Conservation (phyloP, 768 basidiomycete genomes). For the Amanita jacksonii region DNA sequence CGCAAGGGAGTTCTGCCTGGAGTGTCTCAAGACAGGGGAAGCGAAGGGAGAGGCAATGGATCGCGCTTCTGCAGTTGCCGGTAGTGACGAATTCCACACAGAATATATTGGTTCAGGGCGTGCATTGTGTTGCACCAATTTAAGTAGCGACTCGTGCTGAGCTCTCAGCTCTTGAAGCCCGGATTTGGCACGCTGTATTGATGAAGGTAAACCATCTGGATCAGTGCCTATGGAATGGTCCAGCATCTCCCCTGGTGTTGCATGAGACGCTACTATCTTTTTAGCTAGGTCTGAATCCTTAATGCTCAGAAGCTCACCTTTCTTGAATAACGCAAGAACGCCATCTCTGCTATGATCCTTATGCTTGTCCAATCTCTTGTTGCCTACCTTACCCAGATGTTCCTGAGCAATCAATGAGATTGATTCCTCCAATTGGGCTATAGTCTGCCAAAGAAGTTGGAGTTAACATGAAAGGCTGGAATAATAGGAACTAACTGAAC, state of each 20-base stretch:
- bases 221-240: neutral
- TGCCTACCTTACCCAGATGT: slow-evolving; percentile 25
- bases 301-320: slow-evolving; percentile 28
- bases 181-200: slow-evolving; percentile 9
- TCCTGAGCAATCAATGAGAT: slow-evolving; percentile 35
- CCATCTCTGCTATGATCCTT: slow-evolving; percentile 30
- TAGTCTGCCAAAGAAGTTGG: slow-evolving; percentile 29
- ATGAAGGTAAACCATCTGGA: slow-evolving; percentile 11
- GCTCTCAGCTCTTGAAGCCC: slow-evolving; percentile 9
- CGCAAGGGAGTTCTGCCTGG: slow-evolving; percentile 36
- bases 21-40: slow-evolving; percentile 8
- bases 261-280: slow-evolving; percentile 16
- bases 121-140: slow-evolving; percentile 22
- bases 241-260: slow-evolving; percentile 14
- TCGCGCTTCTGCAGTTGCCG: slow-evolving; percentile 38
- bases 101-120: slow-evolving; percentile 19
- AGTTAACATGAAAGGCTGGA: slow-evolving; percentile 1
- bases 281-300: neutral
- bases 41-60: slow-evolving; percentile 10
- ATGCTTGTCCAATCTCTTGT: slow-evolving; percentile 42
- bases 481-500: slow-evolving; percentile 32
- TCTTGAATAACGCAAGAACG: slow-evolving; percentile 55
- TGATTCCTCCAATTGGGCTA: slow-evolving; percentile 49
- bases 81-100: slow-evolving; percentile 27
- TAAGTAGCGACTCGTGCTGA: slow-evolving; percentile 9